Base-by-base conservation (phyloP, 208 protist species). In the Crithidia fasciculata region DNA sequence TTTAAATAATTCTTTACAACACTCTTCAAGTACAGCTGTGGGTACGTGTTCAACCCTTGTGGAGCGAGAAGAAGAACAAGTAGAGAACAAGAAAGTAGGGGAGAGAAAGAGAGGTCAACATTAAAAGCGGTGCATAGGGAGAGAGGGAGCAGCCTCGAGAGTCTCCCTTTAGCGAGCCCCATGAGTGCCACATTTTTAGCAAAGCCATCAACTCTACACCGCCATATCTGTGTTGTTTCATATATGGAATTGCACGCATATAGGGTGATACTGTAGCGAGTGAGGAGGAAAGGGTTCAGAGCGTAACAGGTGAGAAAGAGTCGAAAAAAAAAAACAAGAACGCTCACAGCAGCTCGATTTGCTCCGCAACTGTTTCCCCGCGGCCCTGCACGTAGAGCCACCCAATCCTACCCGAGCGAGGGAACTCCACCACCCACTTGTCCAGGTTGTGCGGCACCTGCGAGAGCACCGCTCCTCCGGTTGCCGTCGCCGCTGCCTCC, bases 371-470 rank as follows among this genome's bases (percentile, higher is more conserved):
- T 12, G n/a, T 39, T 49, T 80, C 74, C 3, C 74, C 74, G 37
- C 74, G 74, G 16, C 74, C 74, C 28, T 80, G 68, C 60, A 80
- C 69, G 55, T 74, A 80, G 6, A 80, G 68, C 74, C 74, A 80
- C 41, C 68, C 68, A 16, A 37, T 39, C 60, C 19, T 55, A 8
- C 52, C 68, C 13, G 47, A 47, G 16, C 41, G 63, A 8, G 74
- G 74, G 36, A 74, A 62, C 19, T 8, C 53, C 45, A 80, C 37
- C 8, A 74, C 39, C 41, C 65, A 36, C 3, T n/a, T 19, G n/a
- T 15, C 43, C 54, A 80, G 41, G 9, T 43, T 2, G n/a, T 36
- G 59, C 19, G 61, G 53, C 45, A 74, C 36, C 16, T 57, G 36
- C 3, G 68, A 63, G 8, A 55, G 36, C 28, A 28, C 28, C 28